Evolutionary conservation across 805 yeast genomes (phyloP).

Genomic region (Myxozyma lipomycoides): DNA sequence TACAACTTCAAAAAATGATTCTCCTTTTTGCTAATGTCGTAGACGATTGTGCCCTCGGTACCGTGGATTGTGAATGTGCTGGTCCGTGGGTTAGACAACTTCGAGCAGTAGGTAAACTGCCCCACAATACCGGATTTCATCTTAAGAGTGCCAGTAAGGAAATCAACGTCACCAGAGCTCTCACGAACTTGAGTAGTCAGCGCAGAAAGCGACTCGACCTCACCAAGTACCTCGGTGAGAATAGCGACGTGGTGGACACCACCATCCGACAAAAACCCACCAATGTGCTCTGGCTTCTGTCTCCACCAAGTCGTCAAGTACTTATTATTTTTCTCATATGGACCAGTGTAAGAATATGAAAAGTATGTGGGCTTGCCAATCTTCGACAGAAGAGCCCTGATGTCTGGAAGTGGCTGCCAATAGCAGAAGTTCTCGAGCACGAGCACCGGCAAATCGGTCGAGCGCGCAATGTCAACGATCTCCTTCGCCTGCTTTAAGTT

Average conservation of each 20-base stretch:
- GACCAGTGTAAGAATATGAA: constrained; percentile 45
- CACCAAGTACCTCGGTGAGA: constrained; percentile 76
- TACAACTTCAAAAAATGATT: constrained; percentile 38
- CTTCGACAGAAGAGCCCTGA: constrained; percentile 57
- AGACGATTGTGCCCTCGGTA: constrained; percentile 65
- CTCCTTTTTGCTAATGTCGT: constrained; percentile 58
- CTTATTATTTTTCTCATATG: constrained; percentile 47
- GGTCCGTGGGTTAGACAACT: constrained; percentile 21
- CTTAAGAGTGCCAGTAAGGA: constrained; percentile 64
- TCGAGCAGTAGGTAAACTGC: constrained; percentile 78
- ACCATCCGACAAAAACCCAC: constrained; percentile 84
- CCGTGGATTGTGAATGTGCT: constrained; percentile 72
- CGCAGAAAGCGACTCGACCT: constrained; percentile 59
- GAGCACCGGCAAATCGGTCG: constrained; percentile 63
- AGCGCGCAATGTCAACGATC: constrained; percentile 62
- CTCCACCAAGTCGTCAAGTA: constrained; percentile 76
- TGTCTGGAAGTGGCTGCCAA: constrained; percentile 52
- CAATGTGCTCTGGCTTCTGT: constrained; percentile 83
- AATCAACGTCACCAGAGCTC: constrained; percentile 78
- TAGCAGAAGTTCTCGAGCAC: constrained; percentile 86
- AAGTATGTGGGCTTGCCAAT: constrained; percentile 58
- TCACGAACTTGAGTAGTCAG: constrained; percentile 71
- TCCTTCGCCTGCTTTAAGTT: constrained; percentile 73
- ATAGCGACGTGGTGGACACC: constrained; percentile 95
- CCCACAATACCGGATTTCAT: constrained; percentile 66